A percentile compares a stretch with the other conserved stretches of the same genome.
Conservation (phyloP, 2,329 filamentous ascomycete species). For the Thielaviopsis punctulata region DNA sequence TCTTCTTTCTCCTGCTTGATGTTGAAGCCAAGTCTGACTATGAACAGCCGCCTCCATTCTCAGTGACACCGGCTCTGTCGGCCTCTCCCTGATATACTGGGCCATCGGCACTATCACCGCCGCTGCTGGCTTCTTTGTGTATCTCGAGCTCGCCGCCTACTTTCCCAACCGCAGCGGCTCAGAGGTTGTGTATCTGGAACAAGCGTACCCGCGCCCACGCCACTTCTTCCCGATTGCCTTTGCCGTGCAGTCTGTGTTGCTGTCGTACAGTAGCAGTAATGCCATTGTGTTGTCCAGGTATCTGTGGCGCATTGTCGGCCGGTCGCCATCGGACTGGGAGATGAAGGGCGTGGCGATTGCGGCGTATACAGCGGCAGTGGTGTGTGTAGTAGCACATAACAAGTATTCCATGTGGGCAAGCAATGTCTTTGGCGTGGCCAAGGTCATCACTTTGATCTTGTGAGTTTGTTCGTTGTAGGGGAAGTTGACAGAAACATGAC, state of each 20-base stretch:
- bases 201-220: slow-evolving; percentile 45
- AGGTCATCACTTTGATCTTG: slow-evolving; percentile 45
- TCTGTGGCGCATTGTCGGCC: slow-evolving; percentile 37
- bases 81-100: slow-evolving; percentile 47
- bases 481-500: too few relatives aligned
- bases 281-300: slow-evolving; percentile 46
- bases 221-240: slow-evolving; percentile 49
- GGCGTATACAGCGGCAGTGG: slow-evolving; percentile 39
- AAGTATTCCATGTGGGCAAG: slow-evolving; percentile 37
- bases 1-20: background rate
- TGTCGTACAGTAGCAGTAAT: slow-evolving; percentile 51
- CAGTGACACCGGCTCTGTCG: slow-evolving; percentile 41
- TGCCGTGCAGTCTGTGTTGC: slow-evolving; percentile 42
- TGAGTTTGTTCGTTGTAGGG: too few relatives aligned
- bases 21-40: background rate
- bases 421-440: slow-evolving; percentile 40
- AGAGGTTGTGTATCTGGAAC: slow-evolving; percentile 52
- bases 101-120: slow-evolving; percentile 43
- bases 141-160: slow-evolving; percentile 46
- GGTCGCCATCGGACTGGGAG: slow-evolving; percentile 40
- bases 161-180: slow-evolving; percentile 50
- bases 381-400: slow-evolving; percentile 37
- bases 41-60: slow-evolving; percentile 39
- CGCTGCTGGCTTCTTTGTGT: slow-evolving; percentile 35
- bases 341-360: slow-evolving; percentile 49